Base-by-base conservation (phyloP, 2,329 filamentous ascomycete genomes). In the Lecanicillium sp. region DNA sequence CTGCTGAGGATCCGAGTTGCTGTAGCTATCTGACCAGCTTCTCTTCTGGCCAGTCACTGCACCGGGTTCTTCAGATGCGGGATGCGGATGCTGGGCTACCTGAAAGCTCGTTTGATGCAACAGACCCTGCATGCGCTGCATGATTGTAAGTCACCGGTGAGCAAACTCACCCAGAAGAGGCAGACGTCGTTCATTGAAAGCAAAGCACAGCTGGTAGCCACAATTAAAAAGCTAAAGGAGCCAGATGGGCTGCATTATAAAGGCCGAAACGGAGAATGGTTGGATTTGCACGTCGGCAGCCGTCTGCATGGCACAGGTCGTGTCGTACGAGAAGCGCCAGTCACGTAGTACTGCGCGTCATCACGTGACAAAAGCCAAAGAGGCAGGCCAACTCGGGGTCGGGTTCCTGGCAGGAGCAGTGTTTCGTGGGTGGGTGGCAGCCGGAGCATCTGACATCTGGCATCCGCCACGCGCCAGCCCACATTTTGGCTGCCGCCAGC, bases 21-120 rank as follows among this genome's bases (percentile, higher is more conserved):
- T 42, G 34, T 49, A 44, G 19, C 44, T 43, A 18, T 38, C 50
- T 9, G 58, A 57, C 44, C 53, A 46, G 32, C 48, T 49, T 28
- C 73, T 62, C 52, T 78, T 79, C 32, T 63, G 64, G 9, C 74
- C 73, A 37, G 65, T 61, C 36, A 69, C 22, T 7, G 22, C 11
- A 33, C 28, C 17, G 25, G 19, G 9, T 17, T 33, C 19, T 12
- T 30, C 30, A 27, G 59, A 55, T 32, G 62, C 49, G 46, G 63
- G 60, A 31, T 59, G 48, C 19, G 54, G 54, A 33, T 58, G 56
- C 29, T 60, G 54, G 15, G 67, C 67, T 34, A 68, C 64, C 38
- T 72, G 63, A 22, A 75, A 57, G 40, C 70, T 74, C 45, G 69
- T 73, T 41, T 66, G 68, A 54, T 76, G 70, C 33, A 65, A 50